Conservation (phyloP, 768 basidiomycete species). For the Sarcomyxa edulis region DNA sequence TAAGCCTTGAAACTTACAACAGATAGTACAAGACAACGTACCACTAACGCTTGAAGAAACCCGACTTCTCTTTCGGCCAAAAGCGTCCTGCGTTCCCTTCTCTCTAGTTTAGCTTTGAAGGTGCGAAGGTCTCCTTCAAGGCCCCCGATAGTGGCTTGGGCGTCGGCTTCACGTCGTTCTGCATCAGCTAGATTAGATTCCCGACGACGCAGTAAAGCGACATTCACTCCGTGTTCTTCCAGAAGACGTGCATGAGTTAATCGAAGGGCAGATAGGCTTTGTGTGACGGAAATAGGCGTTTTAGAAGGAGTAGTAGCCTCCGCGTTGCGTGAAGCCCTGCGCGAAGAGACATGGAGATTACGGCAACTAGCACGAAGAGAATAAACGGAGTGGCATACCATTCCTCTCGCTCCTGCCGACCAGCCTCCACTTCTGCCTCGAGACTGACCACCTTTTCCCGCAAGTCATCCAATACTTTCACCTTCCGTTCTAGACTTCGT, state of each 20-base stretch:
- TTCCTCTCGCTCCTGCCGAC: slow-evolving; percentile 47
- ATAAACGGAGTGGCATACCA: slow-evolving; percentile 33
- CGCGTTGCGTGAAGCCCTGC: slow-evolving; percentile 32
- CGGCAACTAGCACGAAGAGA: slow-evolving; percentile 2
- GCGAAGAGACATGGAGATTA: background rate
- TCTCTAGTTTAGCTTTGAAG: slow-evolving; percentile 30
- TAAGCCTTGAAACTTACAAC: too few species aligned
- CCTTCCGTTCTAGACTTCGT: slow-evolving; percentile 50
- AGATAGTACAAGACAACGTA: slow-evolving; percentile 24
- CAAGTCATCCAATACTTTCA: slow-evolving; percentile 45
- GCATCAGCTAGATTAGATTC: slow-evolving; percentile 45
- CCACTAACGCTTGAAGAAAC: slow-evolving; percentile 65
- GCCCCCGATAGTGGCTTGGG: slow-evolving; percentile 22
- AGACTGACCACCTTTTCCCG: slow-evolving; percentile 49
- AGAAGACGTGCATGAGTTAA: slow-evolving; percentile 57
- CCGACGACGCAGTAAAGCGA: slow-evolving; percentile 46
- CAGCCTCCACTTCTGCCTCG: slow-evolving; percentile 64
- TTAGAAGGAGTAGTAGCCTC: slow-evolving; percentile 32
- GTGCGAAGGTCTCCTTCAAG: slow-evolving; percentile 31
- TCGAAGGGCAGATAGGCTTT: slow-evolving; percentile 54
- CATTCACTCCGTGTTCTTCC: slow-evolving; percentile 59
- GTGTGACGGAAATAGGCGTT: slow-evolving; percentile 50
- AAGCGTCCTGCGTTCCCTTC: slow-evolving; percentile 23
- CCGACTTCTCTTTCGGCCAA: slow-evolving; percentile 54
- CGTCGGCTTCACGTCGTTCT: slow-evolving; percentile 30